These are phyloP conservation scores for Backusella morwellensis DNA, from an alignment of 192 early-diverging fungal species.

Conservation along the genomic window DNA sequence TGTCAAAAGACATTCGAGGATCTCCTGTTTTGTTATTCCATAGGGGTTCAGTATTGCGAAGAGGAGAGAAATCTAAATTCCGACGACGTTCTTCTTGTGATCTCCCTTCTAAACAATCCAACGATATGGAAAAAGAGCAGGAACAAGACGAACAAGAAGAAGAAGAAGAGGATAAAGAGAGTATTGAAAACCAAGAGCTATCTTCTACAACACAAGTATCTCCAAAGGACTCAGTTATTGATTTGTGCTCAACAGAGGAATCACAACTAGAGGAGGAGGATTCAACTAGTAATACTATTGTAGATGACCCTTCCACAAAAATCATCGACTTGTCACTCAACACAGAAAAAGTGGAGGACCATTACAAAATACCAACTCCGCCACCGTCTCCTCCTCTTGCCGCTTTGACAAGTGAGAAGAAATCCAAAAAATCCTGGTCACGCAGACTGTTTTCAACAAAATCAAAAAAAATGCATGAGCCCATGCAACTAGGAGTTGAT, in stretches of 20 bases:
- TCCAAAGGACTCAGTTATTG: conserved; percentile 9
- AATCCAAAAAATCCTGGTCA: conserved; percentile 11
- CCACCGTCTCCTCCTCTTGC: not conserved
- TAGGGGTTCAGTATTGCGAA: conserved; percentile 31
- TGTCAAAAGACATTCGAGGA: conserved; percentile 13
- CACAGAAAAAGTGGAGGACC: not conserved
- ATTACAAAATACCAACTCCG: not conserved
- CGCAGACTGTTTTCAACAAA: conserved; percentile 2
- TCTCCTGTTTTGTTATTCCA: conserved; percentile 32
- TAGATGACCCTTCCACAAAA: not conserved
- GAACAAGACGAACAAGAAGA: not conserved
- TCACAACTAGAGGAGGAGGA: not conserved
- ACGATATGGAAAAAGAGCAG: not conserved
- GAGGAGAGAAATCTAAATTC: conserved; percentile 52
- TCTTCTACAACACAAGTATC: not conserved
- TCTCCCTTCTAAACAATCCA: not conserved
- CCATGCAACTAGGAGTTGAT: not conserved
- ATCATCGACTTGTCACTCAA: not conserved
- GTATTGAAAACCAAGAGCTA: not conserved
- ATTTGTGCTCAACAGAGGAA: conserved; percentile 8
- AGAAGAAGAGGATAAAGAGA: not conserved
- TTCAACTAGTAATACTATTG: not conserved
- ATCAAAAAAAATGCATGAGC: not conserved
- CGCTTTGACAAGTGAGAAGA: not conserved
- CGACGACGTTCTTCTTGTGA: conserved; percentile 43